phyloP scores from a whole-genome alignment of 2,329 filamentous ascomycete species.

The Achaetomium macrosporum region DNA sequence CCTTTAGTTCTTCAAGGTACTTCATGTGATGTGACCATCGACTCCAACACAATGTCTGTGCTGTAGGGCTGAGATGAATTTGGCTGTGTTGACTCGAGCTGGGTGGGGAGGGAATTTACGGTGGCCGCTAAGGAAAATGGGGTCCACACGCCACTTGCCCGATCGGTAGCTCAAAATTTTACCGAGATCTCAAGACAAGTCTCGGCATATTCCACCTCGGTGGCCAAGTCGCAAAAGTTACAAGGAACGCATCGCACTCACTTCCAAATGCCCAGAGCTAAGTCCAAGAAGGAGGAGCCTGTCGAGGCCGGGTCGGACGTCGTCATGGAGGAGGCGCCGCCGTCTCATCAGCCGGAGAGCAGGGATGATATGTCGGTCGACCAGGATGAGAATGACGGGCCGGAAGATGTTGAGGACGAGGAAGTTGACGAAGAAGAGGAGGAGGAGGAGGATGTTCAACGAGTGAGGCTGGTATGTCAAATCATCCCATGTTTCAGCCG shows the following conservation, averaged over 20 bases:
- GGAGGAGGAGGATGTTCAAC: slow-evolving; percentile 46
- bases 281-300: slow-evolving; percentile 26
- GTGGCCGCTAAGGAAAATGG: neutral
- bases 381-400: slow-evolving; percentile 28
- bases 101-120: slow-evolving; percentile 3
- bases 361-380: slow-evolving; percentile 30
- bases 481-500: neutral
- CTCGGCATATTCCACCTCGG: slow-evolving; percentile 4
- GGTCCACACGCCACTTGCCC: too few species aligned
- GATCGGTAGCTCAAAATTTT: slow-evolving; percentile 14
- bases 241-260: neutral
- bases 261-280: slow-evolving; percentile 37
- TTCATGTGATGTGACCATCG: too few species aligned
- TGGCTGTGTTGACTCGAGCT: neutral
- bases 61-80: neutral
- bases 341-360: slow-evolving; percentile 33
- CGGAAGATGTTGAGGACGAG: slow-evolving; percentile 33
- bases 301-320: slow-evolving; percentile 26
- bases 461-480: slow-evolving; percentile 54
- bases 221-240: neutral
- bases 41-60: neutral
- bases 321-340: slow-evolving; percentile 41
- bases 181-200: neutral
- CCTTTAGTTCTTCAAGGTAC: too few species aligned
- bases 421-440: slow-evolving; percentile 37